A percentile compares a stretch with the other conserved stretches of the same genome.
These are phyloP conservation scores for Saccharomyces pastorianus DNA, from an alignment of 1,139 yeast species.

Conservation along the genomic window DNA sequence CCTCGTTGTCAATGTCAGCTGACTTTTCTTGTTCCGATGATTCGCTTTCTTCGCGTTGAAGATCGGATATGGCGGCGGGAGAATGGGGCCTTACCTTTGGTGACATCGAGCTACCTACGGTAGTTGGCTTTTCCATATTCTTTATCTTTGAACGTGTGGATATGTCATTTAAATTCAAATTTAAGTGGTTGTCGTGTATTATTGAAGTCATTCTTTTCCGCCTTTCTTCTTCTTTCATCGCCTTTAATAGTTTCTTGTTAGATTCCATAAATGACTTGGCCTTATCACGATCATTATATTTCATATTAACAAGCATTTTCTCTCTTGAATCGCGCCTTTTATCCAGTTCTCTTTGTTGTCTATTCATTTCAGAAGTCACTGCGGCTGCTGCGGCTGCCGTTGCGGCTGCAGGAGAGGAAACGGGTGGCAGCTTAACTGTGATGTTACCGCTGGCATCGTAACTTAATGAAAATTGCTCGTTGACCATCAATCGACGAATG, in stretches of 20 bases:
- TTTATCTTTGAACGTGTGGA: neutral
- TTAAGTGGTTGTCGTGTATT: constrained; percentile 10
- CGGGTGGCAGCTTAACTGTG: neutral
- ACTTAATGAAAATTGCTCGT: neutral
- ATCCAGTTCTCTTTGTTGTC: constrained; percentile 26
- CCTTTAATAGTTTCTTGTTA: constrained; percentile 25
- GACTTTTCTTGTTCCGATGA: neutral
- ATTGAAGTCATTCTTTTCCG: constrained; percentile 26
- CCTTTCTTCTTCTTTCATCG: constrained; percentile 30
- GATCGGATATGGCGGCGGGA: neutral
- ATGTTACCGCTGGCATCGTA: constrained; percentile 4
- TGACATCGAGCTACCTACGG: neutral
- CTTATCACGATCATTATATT: constrained; percentile 29
- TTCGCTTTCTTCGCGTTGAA: neutral
- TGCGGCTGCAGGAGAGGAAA: neutral
- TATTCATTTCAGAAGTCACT: constrained; percentile 4
- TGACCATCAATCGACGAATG: neutral
- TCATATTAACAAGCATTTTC: constrained; percentile 29
- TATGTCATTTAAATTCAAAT: neutral
- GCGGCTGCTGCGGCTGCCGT: neutral
- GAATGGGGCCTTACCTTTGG: constrained; percentile 1
- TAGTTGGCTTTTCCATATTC: neutral
- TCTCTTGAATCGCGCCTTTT: constrained; percentile 28
- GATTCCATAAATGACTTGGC: constrained; percentile 30
- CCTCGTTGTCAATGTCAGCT: neutral